phyloP scores from a whole-genome alignment of 2,329 filamentous ascomycete species.

The Triangularia setosa region DNA sequence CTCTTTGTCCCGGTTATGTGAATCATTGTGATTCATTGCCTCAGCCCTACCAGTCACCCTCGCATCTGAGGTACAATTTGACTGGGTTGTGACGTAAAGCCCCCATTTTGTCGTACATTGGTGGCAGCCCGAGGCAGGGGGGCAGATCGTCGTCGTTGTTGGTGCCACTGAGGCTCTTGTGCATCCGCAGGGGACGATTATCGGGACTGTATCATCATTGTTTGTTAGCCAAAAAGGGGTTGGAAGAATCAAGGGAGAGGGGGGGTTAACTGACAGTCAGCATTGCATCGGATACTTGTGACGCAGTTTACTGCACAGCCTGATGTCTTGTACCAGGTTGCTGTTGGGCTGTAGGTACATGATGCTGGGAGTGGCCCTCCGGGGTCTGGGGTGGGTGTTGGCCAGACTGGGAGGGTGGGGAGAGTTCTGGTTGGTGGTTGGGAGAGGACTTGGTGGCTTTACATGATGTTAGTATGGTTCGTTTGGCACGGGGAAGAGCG shows the following conservation, averaged over 20 bases:
- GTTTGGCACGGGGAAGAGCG: neutral
- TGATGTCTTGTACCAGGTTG: conserved; percentile 13
- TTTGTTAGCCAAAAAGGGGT: neutral
- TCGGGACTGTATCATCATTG: conserved; percentile 5
- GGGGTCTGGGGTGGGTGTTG: neutral
- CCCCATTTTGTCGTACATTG: conserved; percentile 22
- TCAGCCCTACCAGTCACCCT: neutral
- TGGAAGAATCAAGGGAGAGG: too few species aligned
- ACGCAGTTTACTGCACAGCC: conserved; percentile 17
- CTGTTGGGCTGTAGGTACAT: neutral
- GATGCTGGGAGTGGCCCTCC: neutral
- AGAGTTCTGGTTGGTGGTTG: neutral
- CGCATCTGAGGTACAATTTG: neutral
- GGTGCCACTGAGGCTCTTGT: conserved; percentile 10
- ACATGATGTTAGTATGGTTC: neutral
- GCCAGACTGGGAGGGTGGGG: neutral
- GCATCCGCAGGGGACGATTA: conserved; percentile 24
- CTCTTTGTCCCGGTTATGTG: neutral
- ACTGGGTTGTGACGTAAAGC: conserved; percentile 8
- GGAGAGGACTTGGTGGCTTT: neutral
- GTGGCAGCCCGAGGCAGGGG: conserved; percentile 10
- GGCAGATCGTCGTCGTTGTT: conserved; percentile 21
- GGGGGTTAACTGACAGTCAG: conserved; percentile 11
- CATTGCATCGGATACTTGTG: conserved; percentile 8
- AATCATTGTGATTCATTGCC: neutral